Evolutionary conservation across 2,329 filamentous ascomycete species (phyloP).

Genomic region (Arthrobotrys megalospora): DNA sequence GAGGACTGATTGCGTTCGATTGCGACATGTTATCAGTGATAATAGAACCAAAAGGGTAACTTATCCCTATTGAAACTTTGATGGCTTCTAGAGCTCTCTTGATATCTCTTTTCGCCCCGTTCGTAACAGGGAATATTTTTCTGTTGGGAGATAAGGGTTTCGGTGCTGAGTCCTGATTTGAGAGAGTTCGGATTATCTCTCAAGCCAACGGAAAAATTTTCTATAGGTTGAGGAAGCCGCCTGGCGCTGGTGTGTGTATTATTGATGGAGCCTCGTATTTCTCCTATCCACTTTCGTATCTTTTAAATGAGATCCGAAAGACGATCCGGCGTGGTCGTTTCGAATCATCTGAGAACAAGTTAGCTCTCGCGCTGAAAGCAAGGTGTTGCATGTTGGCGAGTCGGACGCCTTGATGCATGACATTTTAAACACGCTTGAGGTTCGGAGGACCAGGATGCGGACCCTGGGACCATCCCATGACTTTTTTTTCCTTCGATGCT

Average conservation of each 20-base stretch:
- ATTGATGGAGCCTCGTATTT: slow-evolving; percentile 30
- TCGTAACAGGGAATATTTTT: slow-evolving; percentile 43
- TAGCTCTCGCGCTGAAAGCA: slow-evolving; percentile 20
- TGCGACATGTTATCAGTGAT: slow-evolving; percentile 22
- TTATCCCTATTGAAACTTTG: neutral
- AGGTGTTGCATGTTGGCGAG: slow-evolving; percentile 39
- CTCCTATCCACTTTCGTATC: neutral
- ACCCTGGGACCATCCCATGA: slow-evolving; percentile 35
- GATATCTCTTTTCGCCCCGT: slow-evolving; percentile 9
- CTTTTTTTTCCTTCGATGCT: slow-evolving; percentile 27
- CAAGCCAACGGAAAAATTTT: slow-evolving; percentile 54
- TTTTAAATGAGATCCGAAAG: slow-evolving; percentile 44
- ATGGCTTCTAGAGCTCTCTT: slow-evolving; percentile 40
- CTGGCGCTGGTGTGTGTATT: slow-evolving; percentile 11
- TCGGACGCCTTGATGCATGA: slow-evolving; percentile 38
- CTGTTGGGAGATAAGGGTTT: slow-evolving; percentile 58
- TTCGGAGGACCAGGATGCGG: slow-evolving; percentile 31
- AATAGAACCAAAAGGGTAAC: slow-evolving; percentile 4
- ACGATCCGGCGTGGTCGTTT: slow-evolving; percentile 34
- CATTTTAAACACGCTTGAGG: slow-evolving; percentile 21
- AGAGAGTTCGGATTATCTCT: slow-evolving; percentile 54
- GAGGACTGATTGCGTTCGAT: slow-evolving; percentile 13
- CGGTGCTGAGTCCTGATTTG: slow-evolving; percentile 19
- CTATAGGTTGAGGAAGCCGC: slow-evolving; percentile 44
- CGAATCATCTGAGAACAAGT: slow-evolving; percentile 12